Base-by-base conservation (phyloP, 164 flowering plant species). In the Brasenia schreberi region DNA sequence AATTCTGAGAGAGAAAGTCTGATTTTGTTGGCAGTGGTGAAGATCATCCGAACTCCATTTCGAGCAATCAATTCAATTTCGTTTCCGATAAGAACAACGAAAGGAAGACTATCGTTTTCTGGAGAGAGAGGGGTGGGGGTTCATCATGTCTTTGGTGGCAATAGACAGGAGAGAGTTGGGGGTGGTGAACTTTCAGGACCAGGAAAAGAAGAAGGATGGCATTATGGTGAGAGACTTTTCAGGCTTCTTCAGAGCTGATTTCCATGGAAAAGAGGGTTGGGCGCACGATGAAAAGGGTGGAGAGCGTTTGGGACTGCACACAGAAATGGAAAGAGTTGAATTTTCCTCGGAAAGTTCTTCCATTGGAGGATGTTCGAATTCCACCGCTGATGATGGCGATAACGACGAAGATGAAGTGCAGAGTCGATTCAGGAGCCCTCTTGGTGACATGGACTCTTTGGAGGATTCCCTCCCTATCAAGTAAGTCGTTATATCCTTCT, bases 381-480 rank as follows among this genome's bases (percentile, higher is more conserved):
- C 61, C 27, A 19, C 49, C 23, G 62, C 18, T 3, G 43, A 6
- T 6, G 65, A 63, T 7, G 68, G 65, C 43, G 53, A 27, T 19
- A 69, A 67, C 59, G 72, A 59, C 10, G 81, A 64, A 6, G 81
- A 62, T 7, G 77, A 68, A 12, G 70, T 49, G 65, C 67, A 74
- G 68, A 71, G 77, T 66, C 65, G 69, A 52, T 59, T 68, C 19
- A 72, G 68, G 6, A 77, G 78, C 19, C 76, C 70, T 39, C 65
- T 80, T 62, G 72, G 68, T 33, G 81, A 83, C 61, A 59, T 87
- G 74, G 78, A 62, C 18, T 76, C 80, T 2, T 66, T 85, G n/a
- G 90, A 85, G 67, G 90, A 84, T 1, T 81, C 88, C 68, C 86
- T 87, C 7, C 93, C 90, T 33, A 80, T 82, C 78, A 87, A 87